Base-by-base conservation (phyloP, 768 basidiomycete species). In the Leccinum sublutescens region DNA sequence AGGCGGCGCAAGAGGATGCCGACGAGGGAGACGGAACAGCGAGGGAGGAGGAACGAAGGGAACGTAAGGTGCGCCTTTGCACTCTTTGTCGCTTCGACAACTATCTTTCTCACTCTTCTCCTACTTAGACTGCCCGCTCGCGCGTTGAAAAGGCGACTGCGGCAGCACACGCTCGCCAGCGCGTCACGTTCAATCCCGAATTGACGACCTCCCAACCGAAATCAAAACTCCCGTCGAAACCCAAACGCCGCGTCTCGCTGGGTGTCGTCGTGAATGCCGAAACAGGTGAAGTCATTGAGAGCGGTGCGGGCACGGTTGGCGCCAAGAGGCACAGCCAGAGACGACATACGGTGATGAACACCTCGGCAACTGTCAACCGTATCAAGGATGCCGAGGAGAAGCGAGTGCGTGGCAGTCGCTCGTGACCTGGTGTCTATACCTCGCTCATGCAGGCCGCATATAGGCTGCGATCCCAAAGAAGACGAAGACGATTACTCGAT, bases 331-430 rank as follows among this genome's bases (percentile, higher is more conserved):
- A 87, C 40, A 92, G 89, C 66, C 77, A 82, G 65, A 80, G 91
- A 36, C 80, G 78, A 56, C 83, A 88, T 60, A 91, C 91, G 0
- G 69, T 91, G n/a, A 75, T 85, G 65, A 91, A 85, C 63, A 89
- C 87, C 0, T 82, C 85, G 5, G 85, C 83, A 4, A 87, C 87
- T 3, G 85, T 82, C 33, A 82, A 76, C 54, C 77, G 88, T n/a
- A 76, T 85, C 54, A 89, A 85, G 61, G 80, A 83, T 52, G 85
- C 84, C 12, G 80, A 86, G 63, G 80, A 82, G 62, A 85, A 82
- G 66, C 86, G 82, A 75, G 89, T 83, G 50, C 36, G 77, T 70
- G 27, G 9, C 17, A 0, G 21, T 29, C 12, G 33, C 6, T 52
- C 36, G 15, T 21, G 17, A 6, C 9, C 17, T 25, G 7, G 12